Percentiles rank a stretch among this genome's conserved stretches.
phyloP scores from a whole-genome alignment of 805 yeast species.

The Saitoella complicata region DNA sequence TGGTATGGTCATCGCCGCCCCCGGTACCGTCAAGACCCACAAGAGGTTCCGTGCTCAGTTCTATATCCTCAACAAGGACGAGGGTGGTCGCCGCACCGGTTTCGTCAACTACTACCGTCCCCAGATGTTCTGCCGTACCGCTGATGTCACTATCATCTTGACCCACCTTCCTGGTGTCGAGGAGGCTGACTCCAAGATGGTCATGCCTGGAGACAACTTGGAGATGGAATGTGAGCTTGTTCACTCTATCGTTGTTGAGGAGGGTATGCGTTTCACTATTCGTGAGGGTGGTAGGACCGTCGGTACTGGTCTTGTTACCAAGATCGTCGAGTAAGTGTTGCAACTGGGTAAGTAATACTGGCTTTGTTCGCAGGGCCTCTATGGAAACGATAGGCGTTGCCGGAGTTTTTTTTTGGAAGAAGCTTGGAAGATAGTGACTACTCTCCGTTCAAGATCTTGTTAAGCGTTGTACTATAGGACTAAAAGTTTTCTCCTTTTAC shows the following conservation, averaged over 20 bases:
- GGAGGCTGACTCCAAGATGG: conserved; percentile 63
- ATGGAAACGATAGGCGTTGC: no score
- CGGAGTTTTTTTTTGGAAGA: no score
- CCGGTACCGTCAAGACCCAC: conserved; percentile 83
- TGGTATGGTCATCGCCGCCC: conserved; percentile 95
- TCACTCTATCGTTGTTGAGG: conserved; percentile 85
- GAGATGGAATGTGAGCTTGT: conserved; percentile 87
- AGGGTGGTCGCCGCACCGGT: conserved; percentile 98
- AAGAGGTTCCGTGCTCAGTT: conserved; percentile 84
- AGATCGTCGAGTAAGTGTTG: conserved; percentile 48
- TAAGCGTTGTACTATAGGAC: no score
- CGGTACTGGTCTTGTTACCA: conserved; percentile 95
- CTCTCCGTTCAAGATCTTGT: no score
- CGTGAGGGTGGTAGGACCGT: conserved; percentile 99
- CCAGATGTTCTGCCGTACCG: conserved; percentile 90
- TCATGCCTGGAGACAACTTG: conserved; percentile 95
- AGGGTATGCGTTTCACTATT: conserved; percentile 95
- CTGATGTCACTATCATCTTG: conserved; percentile 45
- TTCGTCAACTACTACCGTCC: conserved; percentile 97
- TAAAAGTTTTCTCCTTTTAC: no score
- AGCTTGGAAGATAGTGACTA: no score
- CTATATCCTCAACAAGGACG: conserved; percentile 86
- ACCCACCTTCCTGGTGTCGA: conserved; percentile 19
- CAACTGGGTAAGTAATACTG: no score
- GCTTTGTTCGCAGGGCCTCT: no score